Percentiles rank a stretch among this genome's conserved stretches.
Conservation (phyloP, 129 eudicot species). For the Saussurea involucrata region DNA sequence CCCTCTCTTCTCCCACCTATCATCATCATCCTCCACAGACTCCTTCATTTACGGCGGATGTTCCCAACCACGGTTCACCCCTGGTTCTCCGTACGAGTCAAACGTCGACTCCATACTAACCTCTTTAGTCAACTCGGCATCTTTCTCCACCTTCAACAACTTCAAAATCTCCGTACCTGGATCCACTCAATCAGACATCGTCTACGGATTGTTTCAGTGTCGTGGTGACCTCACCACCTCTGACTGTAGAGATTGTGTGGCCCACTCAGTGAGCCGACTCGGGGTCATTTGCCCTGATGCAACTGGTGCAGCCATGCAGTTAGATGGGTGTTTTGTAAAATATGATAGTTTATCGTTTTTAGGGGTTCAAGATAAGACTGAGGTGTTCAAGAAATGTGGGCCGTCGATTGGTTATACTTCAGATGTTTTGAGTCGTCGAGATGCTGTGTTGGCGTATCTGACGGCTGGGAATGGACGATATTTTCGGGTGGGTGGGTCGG, state of each 20-base stretch:
- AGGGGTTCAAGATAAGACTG: conserved; percentile 72
- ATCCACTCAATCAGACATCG: conserved; percentile 50
- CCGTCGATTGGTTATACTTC: conserved; percentile 50
- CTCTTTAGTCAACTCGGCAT: conserved; percentile 75
- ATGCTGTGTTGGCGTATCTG: conserved; percentile 57
- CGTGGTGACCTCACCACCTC: conserved; percentile 59
- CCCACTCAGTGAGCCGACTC: conserved; percentile 60
- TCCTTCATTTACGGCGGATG: conserved; percentile 77
- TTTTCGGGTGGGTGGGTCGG: conserved; percentile 74
- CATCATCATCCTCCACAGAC: conserved; percentile 38
- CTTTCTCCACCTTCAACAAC: conserved; percentile 52
- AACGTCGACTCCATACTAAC: conserved; percentile 67
- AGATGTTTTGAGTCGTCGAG: conserved; percentile 36
- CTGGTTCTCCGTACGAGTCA: conserved; percentile 57
- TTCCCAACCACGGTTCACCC: conserved; percentile 41
- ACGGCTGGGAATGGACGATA: conserved; percentile 42
- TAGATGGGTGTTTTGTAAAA: conserved; percentile 69
- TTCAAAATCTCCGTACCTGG: conserved; percentile 73
- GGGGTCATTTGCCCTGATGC: conserved; percentile 56
- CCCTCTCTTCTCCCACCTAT: conserved; percentile 20
- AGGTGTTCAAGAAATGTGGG: conserved; percentile 62
- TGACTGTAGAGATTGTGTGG: conserved; percentile 53
- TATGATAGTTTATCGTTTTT: conserved; percentile 53
- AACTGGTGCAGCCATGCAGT: conserved; percentile 67
- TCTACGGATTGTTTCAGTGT: conserved; percentile 77